Evolutionary conservation across 805 yeast species (phyloP), one percentile per base, ranked within the genome.

Genomic region (Metschnikowia matae): DNA sequence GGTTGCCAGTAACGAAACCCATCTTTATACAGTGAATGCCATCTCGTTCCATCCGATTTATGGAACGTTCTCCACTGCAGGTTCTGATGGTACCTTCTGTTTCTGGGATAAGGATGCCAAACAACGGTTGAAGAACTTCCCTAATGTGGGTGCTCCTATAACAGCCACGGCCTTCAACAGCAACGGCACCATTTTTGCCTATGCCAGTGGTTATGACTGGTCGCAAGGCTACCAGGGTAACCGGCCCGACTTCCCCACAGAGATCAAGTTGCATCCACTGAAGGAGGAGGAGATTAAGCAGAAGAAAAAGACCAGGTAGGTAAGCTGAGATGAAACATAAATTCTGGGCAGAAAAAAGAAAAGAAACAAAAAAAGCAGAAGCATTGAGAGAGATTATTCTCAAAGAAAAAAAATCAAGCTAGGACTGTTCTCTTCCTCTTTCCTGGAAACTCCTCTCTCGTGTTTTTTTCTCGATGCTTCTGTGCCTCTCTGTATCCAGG

Each of bases 71-170:
- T 84, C 85, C 45, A 94, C 99, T 4, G 94, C 96, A 1, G 98
- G 99, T 11, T 80, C 94, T 21, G 99, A 94, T 68, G 99, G 99
- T 20, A 78, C 91, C 13, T 85, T 91, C 73, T 84, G 90, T 61
- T 86, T 89, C 73, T 94, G 99, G 99, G 98, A 94, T 67, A 89
- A 89, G 67, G 96, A 89, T 61, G 86, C 94, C 48, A 83, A 85
- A 64, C 95, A 87, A 64, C 79, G 98, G 60, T 79, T 94, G 57
- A 87, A 85, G 69, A 87, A 85, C 33, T 87, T 82, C 73, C 89
- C 96, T 4, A 69, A 80, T 8, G 74, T 85, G 14, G 79, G 78
- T 46, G 79, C 81, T 35, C 76, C 96, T 0, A 84, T 94, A 48
- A 78, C 96, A 0, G 83, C 86, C 36, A 79, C 90, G 1, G 83